Base-by-base conservation (phyloP, 371 early-diverging fungal species). In the Funneliformis caledonium region DNA sequence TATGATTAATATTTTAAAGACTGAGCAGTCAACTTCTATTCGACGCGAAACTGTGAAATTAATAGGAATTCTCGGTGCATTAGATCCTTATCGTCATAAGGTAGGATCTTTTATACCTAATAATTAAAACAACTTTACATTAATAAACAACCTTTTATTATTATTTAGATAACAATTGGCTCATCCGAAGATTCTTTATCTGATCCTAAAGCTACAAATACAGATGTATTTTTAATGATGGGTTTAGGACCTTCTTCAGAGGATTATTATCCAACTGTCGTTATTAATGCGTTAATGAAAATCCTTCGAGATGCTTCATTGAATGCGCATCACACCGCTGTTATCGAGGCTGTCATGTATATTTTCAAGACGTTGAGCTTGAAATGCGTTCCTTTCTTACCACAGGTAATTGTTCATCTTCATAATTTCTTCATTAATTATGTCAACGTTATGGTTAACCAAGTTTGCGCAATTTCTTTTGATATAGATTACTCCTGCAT, bases 1-100 rank as follows among this genome's bases (percentile, higher is more conserved):
- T 9, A 84, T 98, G 50, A 92, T 96, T 61, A 87, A 85, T 16
- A 95, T 98, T 60, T 85, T 99, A 77, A 96, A 96, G 83, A 91
- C 94, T 0, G 98, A 97, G 86, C 94, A 91, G 82, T 89, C 83
- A 26, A 83, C 81, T 11, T 85, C 81, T 4, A 93, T 98, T 42
- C 89, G 97, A 45, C 87, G 92, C 22, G 97, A 97, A 83, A 94
- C 96, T 0, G 93, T 97, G 60, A 96, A 95, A 81, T 85, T 96
- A 22, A 91, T 99, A 83, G 99, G 99, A 81, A 95, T 96, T 42
- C 85, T 99, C 12, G 99, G 99, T 65, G 99, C 99, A 1, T 85
- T 99, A 26, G 98, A 98, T 89, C 98, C 99, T 22, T 97, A 97
- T 84, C 88, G 91, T 74, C 95, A 96, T 86, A 96, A 94, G 90